Percentiles rank a stretch among this genome's conserved stretches.
phyloP scores from a whole-genome alignment of 2,329 filamentous ascomycete species.

The Clonostachys rhizophaga region DNA sequence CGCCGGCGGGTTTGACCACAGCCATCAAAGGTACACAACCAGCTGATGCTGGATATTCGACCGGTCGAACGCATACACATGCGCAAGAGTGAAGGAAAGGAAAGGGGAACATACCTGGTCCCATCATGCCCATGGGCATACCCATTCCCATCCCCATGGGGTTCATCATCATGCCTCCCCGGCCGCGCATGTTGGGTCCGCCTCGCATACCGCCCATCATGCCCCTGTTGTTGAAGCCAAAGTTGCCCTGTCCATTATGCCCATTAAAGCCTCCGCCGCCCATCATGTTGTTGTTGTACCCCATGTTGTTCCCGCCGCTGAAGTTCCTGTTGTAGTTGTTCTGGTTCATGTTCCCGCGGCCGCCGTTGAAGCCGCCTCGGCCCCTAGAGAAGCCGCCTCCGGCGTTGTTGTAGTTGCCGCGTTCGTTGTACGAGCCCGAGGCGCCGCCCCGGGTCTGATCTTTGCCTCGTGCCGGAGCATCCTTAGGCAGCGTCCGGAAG shows the following conservation, averaged over 20 bases:
- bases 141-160: constrained; percentile 48
- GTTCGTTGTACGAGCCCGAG: constrained; percentile 43
- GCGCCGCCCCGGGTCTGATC: constrained; percentile 52
- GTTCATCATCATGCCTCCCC: constrained; percentile 47
- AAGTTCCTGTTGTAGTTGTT: constrained; percentile 35
- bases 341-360: constrained; percentile 44
- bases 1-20: too few species aligned
- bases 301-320: constrained; percentile 29
- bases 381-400: constrained; percentile 49
- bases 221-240: constrained; percentile 19
- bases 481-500: constrained; percentile 87
- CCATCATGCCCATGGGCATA: constrained; percentile 56
- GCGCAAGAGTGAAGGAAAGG: not conserved
- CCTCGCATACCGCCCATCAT: constrained; percentile 43
- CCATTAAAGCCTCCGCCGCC: constrained; percentile 35
- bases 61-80: not conserved
- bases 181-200: constrained; percentile 44
- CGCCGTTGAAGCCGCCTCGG: constrained; percentile 33
- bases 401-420: constrained; percentile 37
- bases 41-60: not conserved
- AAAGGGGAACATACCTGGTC: constrained; percentile 35
- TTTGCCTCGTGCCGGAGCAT: constrained; percentile 63
- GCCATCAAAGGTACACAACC: constrained; percentile 10
- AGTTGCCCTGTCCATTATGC: constrained; percentile 26
- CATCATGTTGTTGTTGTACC: constrained; percentile 37